These are phyloP conservation scores for Avicennia marina DNA, from an alignment of 257 asterid genomes.

Conservation along the genomic window DNA sequence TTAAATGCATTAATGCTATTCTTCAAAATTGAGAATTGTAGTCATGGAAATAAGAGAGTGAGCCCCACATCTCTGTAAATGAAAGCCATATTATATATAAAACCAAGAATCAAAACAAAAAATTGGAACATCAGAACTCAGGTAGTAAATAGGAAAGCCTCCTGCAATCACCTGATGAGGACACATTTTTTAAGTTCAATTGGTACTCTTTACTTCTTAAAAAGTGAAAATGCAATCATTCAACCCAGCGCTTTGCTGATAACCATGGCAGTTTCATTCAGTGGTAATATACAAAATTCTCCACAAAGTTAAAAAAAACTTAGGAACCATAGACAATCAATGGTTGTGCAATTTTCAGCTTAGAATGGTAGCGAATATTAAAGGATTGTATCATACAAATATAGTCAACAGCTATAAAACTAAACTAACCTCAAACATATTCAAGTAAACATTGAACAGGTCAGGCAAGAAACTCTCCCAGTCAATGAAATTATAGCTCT, in stretches of 20 bases:
- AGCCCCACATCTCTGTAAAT: slow-evolving; percentile 2
- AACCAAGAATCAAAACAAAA: slow-evolving; percentile 10
- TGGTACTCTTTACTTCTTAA: too few species aligned
- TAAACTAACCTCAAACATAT: slow-evolving; percentile 82
- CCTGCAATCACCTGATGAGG: slow-evolving; percentile 16
- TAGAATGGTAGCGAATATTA: not conserved
- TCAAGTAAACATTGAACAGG: slow-evolving; percentile 77
- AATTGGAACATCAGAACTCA: slow-evolving; percentile 4
- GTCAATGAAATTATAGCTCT: slow-evolving; percentile 59
- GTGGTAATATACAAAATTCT: too few species aligned
- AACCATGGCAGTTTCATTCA: too few species aligned
- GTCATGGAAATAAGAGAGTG: not conserved
- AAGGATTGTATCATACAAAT: slow-evolving; percentile 2
- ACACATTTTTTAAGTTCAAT: not conserved
- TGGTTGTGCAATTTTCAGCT: slow-evolving; percentile 6
- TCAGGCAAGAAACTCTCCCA: slow-evolving; percentile 74
- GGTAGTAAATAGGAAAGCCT: slow-evolving; percentile 4
- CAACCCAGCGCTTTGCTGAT: too few species aligned
- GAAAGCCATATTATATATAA: slow-evolving; percentile 3
- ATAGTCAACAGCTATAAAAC: slow-evolving; percentile 7
- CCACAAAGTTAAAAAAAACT: too few species aligned
- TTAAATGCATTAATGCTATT: not conserved
- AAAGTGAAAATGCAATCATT: too few species aligned
- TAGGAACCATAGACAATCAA: too few species aligned
- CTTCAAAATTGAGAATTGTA: slow-evolving; percentile 11